Conservation (phyloP, 139 green algal species). For the Pleodorina starrii region DNA sequence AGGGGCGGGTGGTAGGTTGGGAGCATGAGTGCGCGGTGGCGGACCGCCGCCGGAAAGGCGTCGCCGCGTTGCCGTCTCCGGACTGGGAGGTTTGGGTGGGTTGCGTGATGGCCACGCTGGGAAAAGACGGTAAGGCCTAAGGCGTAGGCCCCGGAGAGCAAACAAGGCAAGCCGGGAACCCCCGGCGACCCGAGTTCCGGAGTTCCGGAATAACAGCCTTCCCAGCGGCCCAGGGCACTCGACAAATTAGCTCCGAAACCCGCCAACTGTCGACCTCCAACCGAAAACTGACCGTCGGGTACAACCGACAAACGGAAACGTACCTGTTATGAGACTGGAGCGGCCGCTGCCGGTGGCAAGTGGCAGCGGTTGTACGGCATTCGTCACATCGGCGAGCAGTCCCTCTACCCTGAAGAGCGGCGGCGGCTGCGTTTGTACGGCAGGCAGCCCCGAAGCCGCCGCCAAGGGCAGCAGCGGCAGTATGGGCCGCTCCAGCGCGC, state of each 20-base stretch:
- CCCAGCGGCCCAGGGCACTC: background rate
- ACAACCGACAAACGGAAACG: background rate
- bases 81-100: background rate
- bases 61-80: background rate
- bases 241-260: background rate
- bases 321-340: background rate
- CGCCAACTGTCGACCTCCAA: background rate
- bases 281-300: background rate
- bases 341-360: background rate
- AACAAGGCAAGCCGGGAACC: too few relatives aligned
- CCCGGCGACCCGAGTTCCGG: background rate
- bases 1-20: background rate
- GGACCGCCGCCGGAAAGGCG: background rate
- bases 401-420: background rate
- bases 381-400: background rate
- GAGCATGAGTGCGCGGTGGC: background rate
- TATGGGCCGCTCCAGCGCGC: background rate
- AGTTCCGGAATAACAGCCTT: background rate
- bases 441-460: background rate
- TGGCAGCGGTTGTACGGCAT: slow-evolving; percentile 1
- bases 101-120: background rate
- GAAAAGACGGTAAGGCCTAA: background rate
- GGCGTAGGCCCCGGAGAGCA: too few relatives aligned
- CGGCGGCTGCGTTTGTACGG: background rate
- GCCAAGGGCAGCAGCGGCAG: background rate